Evolutionary conservation across 495 filamentous ascomycete species (phyloP).

Genomic region (Hypomontagnella monticulosa): DNA sequence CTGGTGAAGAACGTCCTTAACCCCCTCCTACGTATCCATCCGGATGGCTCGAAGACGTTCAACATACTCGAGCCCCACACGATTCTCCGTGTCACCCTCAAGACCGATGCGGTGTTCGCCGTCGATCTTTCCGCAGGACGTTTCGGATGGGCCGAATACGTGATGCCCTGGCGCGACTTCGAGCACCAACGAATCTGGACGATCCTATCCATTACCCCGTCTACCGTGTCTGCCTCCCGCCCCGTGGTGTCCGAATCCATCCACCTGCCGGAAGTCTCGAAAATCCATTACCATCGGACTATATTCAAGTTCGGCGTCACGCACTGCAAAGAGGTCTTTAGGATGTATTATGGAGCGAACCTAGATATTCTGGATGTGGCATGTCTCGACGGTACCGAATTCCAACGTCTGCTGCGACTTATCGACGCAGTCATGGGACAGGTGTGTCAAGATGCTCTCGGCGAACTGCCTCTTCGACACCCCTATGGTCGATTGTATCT

Average conservation of each 20-base stretch:
- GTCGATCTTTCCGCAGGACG: neutral
- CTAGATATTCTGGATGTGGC: too few relatives aligned
- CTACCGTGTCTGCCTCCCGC: neutral
- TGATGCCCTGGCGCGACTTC: neutral
- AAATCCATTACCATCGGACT: too few relatives aligned
- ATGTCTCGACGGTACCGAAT: too few relatives aligned
- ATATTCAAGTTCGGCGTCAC: too few relatives aligned
- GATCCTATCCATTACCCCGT: neutral
- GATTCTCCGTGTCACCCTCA: neutral
- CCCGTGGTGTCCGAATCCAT: neutral
- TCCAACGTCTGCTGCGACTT: too few relatives aligned
- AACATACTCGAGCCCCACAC: neutral
- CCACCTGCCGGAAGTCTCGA: neutral
- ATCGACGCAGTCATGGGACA: too few relatives aligned
- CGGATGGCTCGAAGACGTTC: neutral
- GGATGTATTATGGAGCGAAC: too few relatives aligned
- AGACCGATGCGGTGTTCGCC: neutral
- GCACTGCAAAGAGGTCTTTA: too few relatives aligned
- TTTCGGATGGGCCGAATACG: neutral
- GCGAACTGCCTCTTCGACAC: too few relatives aligned
- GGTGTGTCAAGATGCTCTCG: too few relatives aligned
- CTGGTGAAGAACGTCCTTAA: constrained; percentile 10
- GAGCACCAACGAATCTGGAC: neutral
- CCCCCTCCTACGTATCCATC: neutral
- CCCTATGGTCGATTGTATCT: too few relatives aligned